These are phyloP conservation scores for Gigaspora rosea DNA, from an alignment of 192 early-diverging fungal species.

Conservation along the genomic window DNA sequence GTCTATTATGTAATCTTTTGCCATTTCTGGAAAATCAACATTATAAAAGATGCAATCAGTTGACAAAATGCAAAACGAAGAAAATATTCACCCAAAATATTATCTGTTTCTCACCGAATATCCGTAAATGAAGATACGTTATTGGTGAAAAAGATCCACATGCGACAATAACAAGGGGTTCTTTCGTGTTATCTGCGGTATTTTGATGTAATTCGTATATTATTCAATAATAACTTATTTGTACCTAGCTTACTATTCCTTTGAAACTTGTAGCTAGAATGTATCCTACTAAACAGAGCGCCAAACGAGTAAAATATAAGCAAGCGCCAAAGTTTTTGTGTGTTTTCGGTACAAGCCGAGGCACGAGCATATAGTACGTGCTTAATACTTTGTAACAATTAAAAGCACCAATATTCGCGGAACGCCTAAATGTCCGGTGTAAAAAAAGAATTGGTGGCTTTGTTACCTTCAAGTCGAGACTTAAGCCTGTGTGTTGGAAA, in stretches of 20 bases:
- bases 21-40: slow-evolving; percentile 74
- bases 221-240: neutral
- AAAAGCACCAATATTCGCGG: neutral
- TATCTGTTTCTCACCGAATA: slow-evolving; percentile 87
- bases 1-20: slow-evolving; percentile 80
- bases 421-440: neutral
- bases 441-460: neutral
- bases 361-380: neutral
- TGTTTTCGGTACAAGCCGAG: neutral
- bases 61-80: neutral
- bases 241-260: neutral
- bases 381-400: neutral
- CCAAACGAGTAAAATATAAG: slow-evolving; percentile 7
- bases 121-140: slow-evolving; percentile 95
- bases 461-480: neutral
- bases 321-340: neutral
- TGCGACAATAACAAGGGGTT: slow-evolving; percentile 88
- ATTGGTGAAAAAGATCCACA: slow-evolving; percentile 98
- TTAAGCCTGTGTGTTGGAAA: slow-evolving; percentile 27
- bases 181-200: slow-evolving; percentile 60
- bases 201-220: slow-evolving; percentile 16
- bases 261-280: neutral
- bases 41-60: neutral
- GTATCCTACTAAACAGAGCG: neutral
- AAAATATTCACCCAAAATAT: neutral